Base-by-base conservation (phyloP, 805 yeast genomes). In the Metschnikowia bowlesiae region DNA sequence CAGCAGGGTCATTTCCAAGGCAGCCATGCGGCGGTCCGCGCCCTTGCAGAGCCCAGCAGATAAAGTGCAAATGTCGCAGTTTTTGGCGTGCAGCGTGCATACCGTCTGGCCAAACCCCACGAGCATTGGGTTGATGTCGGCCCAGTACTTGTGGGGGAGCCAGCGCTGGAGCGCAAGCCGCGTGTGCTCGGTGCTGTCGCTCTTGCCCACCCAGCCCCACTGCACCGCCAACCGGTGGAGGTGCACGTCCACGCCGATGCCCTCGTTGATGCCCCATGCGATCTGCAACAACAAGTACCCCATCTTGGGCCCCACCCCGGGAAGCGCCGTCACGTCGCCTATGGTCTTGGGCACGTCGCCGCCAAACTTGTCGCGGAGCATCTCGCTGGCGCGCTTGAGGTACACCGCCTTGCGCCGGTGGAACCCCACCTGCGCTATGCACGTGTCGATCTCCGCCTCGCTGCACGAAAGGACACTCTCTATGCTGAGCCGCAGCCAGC, bases 271-370 rank as follows among this genome's bases (percentile, higher is more conserved):
- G 39, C 75, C 71, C 97, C 97, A 90, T 0, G 94, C 96, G 38
- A 81, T 79, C 60, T 89, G 96, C 51, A 89, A 70, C 1, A 91
- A 75, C 37, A 91, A 68, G 63, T 80, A 86, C 0, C 95, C 96
- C 98, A 91, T 91, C 64, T 91, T 91, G 8, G 96, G 96, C 0
- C 98, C 98, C 2, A 91, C 96, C 0, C 98, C 98, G 0, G 97
- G 97, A 32, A 91, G 69, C 0, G 78, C 66, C 5, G 79, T 74
- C 46, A 91, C 74, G 0, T 84, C 91, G 6, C 78, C 82, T 8
- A 87, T 75, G 2, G 84, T 76, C 51, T 76, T 67, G 0, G 98
- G 98, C 3, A 92, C 76, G 56, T 90, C 97, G 7, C 83, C 82
- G 9, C 71, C 69, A 62, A 75, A 82, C 18, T 75, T 60, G 1